Base-by-base conservation (phyloP, 2,329 filamentous ascomycete species). In the Xenoacremonium recifei region DNA sequence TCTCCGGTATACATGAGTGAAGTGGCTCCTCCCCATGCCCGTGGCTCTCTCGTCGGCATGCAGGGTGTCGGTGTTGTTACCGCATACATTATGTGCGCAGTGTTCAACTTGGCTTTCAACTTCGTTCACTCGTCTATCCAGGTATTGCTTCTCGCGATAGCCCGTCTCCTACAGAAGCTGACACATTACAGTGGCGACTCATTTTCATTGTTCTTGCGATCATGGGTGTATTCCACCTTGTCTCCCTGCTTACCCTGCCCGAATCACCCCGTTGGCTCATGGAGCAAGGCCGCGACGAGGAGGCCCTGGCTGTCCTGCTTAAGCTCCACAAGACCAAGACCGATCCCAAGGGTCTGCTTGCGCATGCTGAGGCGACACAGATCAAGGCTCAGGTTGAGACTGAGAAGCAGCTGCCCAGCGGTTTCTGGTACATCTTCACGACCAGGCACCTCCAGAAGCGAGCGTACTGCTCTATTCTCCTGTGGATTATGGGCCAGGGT, bases 241-340 rank as follows among this genome's bases (percentile, higher is more conserved):
- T 61, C 3, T 54, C 59, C 3, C 48, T 67, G 16, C 55, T 68
- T 19, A n/a, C n/a, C n/a, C n/a, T n/a, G n/a, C 66, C 65, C 0
- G 66, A 69, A 40, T 66, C 61, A 21, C 66, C 66, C 0, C 57
- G 65, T 11, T 69, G 66, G 66, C 59, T 69, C 12, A 62, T 64
- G 48, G 60, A 62, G 6, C 60, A 66, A 32, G 62, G 61, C n/a
- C 57, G 51, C 2, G 56, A 63, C 15, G 54, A 58, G 2, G 59
- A 60, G 6, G 62, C 66, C 3, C 45, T 57, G 33, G 42, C 40
- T 4, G 37, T 48, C n/a, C 23, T 52, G 19, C 17, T 40, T 1
- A 35, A 29, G 17, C 35, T 50, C 15, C 49, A 52, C 23, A 40
- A 36, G 18, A 45, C 39, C 31, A 43, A 41, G 20, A 34, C 37